These are phyloP conservation scores for Urostyla sp. DNA, from an alignment of 73 alveolate species.

Conservation along the genomic window DNA sequence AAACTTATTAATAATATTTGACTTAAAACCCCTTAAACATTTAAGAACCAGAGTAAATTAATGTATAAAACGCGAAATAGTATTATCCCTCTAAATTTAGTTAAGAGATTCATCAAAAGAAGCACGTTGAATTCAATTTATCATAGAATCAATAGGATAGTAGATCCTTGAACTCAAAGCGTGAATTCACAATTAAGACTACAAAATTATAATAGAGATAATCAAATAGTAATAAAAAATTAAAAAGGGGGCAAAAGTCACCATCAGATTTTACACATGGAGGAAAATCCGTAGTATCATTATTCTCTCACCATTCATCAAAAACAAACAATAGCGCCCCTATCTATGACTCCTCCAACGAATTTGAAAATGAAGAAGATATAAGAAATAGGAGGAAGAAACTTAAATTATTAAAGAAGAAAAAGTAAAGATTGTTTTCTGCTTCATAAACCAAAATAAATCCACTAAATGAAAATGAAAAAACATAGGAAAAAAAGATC, in stretches of 20 bases:
- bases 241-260: constrained; percentile 12
- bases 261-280: constrained; percentile 47
- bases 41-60: not conserved
- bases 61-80: too few relatives aligned
- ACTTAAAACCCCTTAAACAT: not conserved
- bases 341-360: constrained; percentile 8
- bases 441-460: constrained; percentile 2
- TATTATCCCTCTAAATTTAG: too few relatives aligned
- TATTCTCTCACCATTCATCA: constrained; percentile 23
- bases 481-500: too few relatives aligned
- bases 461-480: constrained; percentile 16
- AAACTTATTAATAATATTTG: not conserved
- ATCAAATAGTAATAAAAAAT: not conserved
- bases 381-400: not conserved
- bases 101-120: too few relatives aligned
- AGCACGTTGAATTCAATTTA: too few relatives aligned
- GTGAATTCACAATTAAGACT: not conserved
- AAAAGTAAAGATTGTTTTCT: constrained; percentile 6
- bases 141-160: too few relatives aligned
- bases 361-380: not conserved
- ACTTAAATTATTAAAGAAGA: not conserved
- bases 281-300: constrained; percentile 46
- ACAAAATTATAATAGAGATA: not conserved
- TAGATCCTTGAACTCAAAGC: not conserved
- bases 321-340: constrained; percentile 56